These are phyloP conservation scores for Platanthera guangdongensis DNA, from an alignment of 106 monocot species.

Conservation along the genomic window DNA sequence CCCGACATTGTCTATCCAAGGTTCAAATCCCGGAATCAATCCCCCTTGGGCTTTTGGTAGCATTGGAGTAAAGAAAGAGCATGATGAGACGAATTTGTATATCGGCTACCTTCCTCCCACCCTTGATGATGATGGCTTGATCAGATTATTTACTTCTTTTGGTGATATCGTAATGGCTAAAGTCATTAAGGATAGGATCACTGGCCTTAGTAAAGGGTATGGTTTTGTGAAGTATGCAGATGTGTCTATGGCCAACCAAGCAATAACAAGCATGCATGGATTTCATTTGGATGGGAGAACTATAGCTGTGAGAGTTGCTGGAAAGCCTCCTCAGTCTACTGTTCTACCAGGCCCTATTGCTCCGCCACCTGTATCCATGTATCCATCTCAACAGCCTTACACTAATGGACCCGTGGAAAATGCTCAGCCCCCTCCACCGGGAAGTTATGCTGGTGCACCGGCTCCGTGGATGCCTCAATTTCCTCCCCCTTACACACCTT, in stretches of 20 bases:
- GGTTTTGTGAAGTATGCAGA: conserved; percentile 94
- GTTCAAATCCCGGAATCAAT: conserved; percentile 38
- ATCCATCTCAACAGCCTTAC: conserved; percentile 56
- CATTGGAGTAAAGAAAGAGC: conserved; percentile 68
- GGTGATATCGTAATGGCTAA: conserved; percentile 91
- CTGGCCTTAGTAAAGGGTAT: conserved; percentile 85
- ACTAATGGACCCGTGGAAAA: conserved; percentile 6
- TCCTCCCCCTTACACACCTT: conserved; percentile 47
- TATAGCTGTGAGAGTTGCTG: conserved; percentile 88
- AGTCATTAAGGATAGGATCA: conserved; percentile 81
- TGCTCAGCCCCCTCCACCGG: conserved; percentile 36
- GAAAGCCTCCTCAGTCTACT: conserved; percentile 75
- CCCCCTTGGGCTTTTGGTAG: conserved; percentile 47
- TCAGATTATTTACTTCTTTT: conserved; percentile 64
- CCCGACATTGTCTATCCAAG: conserved; percentile 26
- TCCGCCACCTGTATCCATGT: conserved; percentile 18
- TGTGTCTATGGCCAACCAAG: conserved; percentile 67
- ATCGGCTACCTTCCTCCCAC: conserved; percentile 82
- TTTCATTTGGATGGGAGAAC: conserved; percentile 70
- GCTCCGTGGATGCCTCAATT: conserved; percentile 29
- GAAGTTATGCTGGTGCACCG: conserved; percentile 33
- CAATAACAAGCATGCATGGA: conserved; percentile 77
- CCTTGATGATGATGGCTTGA: conserved; percentile 71
- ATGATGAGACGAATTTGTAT: conserved; percentile 89
- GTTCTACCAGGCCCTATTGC: conserved; percentile 63